A percentile compares a stretch with the other conserved stretches of the same genome.
Conservation (phyloP, 2,329 filamentous ascomycete genomes). For the Paecilomyces niveus region DNA sequence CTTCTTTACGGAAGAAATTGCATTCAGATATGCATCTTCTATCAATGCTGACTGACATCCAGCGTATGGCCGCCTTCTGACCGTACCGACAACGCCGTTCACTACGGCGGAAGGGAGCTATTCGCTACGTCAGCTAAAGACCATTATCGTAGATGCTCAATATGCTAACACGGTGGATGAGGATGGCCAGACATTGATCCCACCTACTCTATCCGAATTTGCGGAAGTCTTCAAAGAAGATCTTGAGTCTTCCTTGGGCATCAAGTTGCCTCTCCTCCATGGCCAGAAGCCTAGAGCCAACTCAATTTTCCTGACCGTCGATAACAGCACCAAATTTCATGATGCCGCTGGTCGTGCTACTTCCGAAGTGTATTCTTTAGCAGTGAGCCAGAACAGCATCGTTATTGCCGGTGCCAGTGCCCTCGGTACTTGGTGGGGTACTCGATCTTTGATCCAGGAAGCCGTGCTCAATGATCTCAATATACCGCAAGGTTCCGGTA, state of each 20-base stretch:
- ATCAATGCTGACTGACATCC: not conserved
- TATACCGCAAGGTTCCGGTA: slow-evolving; percentile 36
- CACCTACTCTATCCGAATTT: slow-evolving; percentile 44
- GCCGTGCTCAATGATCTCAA: slow-evolving; percentile 30
- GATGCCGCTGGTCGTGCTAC: slow-evolving; percentile 43
- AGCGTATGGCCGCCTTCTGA: not conserved
- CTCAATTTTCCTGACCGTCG: slow-evolving; percentile 43
- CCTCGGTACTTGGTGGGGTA: slow-evolving; percentile 50
- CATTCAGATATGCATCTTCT: not conserved
- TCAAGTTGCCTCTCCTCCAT: slow-evolving; percentile 21
- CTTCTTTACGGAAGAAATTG: not conserved
- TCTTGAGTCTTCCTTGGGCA: slow-evolving; percentile 19
- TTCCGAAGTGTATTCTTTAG: slow-evolving; percentile 45
- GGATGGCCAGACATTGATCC: slow-evolving; percentile 45
- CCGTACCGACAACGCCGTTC: not conserved
- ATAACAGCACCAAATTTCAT: slow-evolving; percentile 31
- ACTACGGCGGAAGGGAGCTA: not conserved
- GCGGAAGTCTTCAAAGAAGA: slow-evolving; percentile 40
- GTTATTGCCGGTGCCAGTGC: slow-evolving; percentile 46
- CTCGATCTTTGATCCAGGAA: slow-evolving; percentile 47
- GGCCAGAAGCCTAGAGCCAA: slow-evolving; percentile 10
- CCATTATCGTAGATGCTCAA: slow-evolving; percentile 40
- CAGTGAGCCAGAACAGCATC: slow-evolving; percentile 34
- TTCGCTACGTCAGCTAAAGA: slow-evolving; percentile 6
- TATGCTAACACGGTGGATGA: slow-evolving; percentile 38